Evolutionary conservation across 441 rosid genomes (phyloP).

Genomic region (Pelargonium cotyledonis): DNA sequence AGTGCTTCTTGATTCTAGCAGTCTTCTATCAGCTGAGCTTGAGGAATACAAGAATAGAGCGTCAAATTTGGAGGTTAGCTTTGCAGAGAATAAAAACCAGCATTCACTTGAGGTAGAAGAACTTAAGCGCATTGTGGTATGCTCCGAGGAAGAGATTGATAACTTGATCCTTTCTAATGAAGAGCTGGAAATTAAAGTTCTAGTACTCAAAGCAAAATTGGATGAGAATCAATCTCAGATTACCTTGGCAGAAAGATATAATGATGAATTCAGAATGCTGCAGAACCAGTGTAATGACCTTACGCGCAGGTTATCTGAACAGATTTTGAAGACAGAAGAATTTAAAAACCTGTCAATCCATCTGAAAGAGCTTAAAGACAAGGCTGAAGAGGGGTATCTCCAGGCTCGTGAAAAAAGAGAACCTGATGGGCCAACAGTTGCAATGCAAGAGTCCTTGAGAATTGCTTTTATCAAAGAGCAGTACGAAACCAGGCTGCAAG

Average conservation of each 20-base stretch:
- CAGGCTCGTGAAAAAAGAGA: conserved; percentile 57
- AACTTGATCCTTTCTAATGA: conserved; percentile 47
- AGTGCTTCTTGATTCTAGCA: conserved; percentile 39
- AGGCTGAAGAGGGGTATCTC: conserved; percentile 61
- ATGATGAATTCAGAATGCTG: conserved; percentile 38
- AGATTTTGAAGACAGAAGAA: conserved; percentile 83
- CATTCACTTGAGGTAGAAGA: conserved; percentile 44
- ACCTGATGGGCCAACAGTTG: conserved; percentile 45
- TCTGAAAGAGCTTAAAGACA: conserved; percentile 86
- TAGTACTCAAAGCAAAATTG: conserved; percentile 51
- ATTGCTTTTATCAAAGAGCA: conserved; percentile 96
- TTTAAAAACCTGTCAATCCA: conserved; percentile 72
- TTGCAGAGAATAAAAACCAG: conserved; percentile 33
- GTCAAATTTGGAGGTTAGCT: conserved; percentile 29
- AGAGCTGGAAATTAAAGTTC: conserved; percentile 48
- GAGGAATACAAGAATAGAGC: conserved; percentile 36
- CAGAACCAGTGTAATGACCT: conserved; percentile 54
- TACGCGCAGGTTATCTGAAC: conserved; percentile 65
- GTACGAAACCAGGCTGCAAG: conserved; percentile 75
- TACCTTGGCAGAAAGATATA: conserved; percentile 28
- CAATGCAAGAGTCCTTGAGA: conserved; percentile 87
- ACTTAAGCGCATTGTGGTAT: conserved; percentile 38
- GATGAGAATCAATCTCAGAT: conserved; percentile 43
- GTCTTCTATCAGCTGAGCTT: conserved; percentile 38
- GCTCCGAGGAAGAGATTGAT: conserved; percentile 55